Evolutionary conservation across 352 stramenopile genomes (phyloP), one percentile per base, ranked within the genome.

Genomic region (Phytophthora megakarya): DNA sequence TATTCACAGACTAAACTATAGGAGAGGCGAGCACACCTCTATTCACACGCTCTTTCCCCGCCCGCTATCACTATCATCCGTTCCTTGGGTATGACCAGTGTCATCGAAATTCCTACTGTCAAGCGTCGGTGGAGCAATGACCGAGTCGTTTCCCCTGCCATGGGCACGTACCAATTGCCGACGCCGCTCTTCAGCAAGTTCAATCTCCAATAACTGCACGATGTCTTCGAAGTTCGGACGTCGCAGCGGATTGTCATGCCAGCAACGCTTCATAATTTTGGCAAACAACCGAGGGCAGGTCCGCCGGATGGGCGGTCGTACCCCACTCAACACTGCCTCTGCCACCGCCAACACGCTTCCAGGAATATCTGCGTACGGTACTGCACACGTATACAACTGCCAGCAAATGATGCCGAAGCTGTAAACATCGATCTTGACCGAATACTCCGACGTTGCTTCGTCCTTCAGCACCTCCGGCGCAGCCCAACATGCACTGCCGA

Each of bases 361-460:
- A n/a, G 84, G 84, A 21, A 93, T 93, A 43, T 92, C 79, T 13
- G 71, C 73, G 52, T 90, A 93, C 45, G 84, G 84, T 50, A 86
- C 69, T 38, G 78, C 74, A 64, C 82, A 90, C 22, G 84, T 90
- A 58, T 76, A 89, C 39, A 93, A 64, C 73, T 93, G 84, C 84
- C 84, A 93, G 72, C 82, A 93, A 54, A 92, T 90, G 65, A 93
- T 84, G 19, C 80, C 84, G 62, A 93, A 93, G 68, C 84, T 93
- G 56, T 93, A 93, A 19, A 93, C 84, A 70, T 93, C 84, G 26
- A 93, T 84, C 58, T 93, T 93, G 39, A 93, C 65, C 30, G 82
- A 92, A 67, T 93, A 93, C 28, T 84, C 76, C 0, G 80, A 83
- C 42, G 68, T 87, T 19, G 74, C 72, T 42, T 89, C 82, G 39